Conservation (phyloP, 257 asterid genomes). For the Scutellaria galericulata region DNA sequence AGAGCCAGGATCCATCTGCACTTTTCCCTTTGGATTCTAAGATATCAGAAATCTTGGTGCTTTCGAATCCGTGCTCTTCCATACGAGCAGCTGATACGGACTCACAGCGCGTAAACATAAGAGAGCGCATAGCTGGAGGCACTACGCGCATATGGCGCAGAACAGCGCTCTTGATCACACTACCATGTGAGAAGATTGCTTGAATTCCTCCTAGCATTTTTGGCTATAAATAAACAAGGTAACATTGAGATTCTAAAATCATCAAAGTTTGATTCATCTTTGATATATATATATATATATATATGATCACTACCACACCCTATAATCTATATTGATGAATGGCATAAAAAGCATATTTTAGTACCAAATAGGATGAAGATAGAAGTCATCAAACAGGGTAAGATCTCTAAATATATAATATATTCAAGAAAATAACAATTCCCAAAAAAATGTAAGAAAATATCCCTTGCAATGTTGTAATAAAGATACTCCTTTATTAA, state of each 20-base stretch:
- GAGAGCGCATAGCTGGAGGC: conserved; percentile 50
- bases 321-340: neutral
- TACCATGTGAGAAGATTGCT: conserved; percentile 65
- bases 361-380: neutral
- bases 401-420: conserved; percentile 22
- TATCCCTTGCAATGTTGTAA: too few relatives aligned
- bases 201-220: conserved; percentile 84
- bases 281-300: neutral
- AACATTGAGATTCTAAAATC: conserved; percentile 18
- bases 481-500: too few relatives aligned
- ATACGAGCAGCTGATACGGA: conserved; percentile 71
- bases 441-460: too few relatives aligned
- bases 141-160: conserved; percentile 65
- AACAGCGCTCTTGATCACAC: conserved; percentile 67
- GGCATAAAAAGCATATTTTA: neutral
- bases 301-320: neutral
- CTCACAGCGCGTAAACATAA: conserved; percentile 57
- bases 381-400: conserved; percentile 13
- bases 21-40: conserved; percentile 69
- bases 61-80: conserved; percentile 93
- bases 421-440: neutral
- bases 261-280: neutral
- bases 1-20: conserved; percentile 98
- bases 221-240: conserved; percentile 41
- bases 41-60: conserved; percentile 80